A percentile compares a stretch with the other conserved stretches of the same genome.
Conservation (phyloP, 495 filamentous ascomycete species). For the Aspergillus wentii region DNA sequence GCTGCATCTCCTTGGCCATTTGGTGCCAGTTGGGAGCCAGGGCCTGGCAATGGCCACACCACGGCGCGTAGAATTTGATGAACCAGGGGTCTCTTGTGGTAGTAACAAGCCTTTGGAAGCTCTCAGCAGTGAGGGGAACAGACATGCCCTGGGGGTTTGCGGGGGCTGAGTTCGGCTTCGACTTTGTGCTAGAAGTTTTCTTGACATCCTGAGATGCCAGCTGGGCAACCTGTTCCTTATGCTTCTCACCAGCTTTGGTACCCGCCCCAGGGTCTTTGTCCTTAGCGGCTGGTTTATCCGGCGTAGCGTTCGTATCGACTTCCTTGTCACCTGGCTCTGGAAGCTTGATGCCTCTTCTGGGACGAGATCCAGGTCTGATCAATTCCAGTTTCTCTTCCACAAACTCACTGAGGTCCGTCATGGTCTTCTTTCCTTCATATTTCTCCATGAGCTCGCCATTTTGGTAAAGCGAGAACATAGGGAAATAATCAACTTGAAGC, state of each 20-base stretch:
- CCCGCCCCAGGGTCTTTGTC: constrained; percentile 45
- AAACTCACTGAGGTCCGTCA: constrained; percentile 57
- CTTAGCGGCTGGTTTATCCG: constrained; percentile 41
- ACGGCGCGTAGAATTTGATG: constrained; percentile 96
- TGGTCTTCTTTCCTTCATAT: constrained; percentile 54
- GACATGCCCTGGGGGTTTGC: constrained; percentile 74
- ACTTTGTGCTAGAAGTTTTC: constrained; percentile 20
- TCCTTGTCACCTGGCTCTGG: constrained; percentile 53
- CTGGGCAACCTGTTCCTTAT: constrained; percentile 35
- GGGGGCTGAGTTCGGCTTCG: constrained; percentile 42
- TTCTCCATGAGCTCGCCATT: constrained; percentile 64
- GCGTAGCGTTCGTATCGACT: constrained; percentile 43
- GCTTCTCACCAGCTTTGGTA: constrained; percentile 39
- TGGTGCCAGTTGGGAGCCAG: constrained; percentile 87
- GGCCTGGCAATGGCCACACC: constrained; percentile 93
- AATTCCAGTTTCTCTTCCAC: constrained; percentile 75
- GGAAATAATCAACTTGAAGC: constrained; percentile 61
- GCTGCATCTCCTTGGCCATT: constrained; percentile 85
- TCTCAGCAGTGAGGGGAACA: constrained; percentile 72
- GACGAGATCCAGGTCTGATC: constrained; percentile 73
- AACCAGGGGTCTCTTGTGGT: constrained; percentile 92
- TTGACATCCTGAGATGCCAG: constrained; percentile 27
- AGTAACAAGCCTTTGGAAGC: constrained; percentile 80
- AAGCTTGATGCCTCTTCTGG: constrained; percentile 53
- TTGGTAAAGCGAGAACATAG: constrained; percentile 77